Evolutionary conservation across 2,329 filamentous ascomycete species (phyloP).

Genomic region (Penicillium decumbens): DNA sequence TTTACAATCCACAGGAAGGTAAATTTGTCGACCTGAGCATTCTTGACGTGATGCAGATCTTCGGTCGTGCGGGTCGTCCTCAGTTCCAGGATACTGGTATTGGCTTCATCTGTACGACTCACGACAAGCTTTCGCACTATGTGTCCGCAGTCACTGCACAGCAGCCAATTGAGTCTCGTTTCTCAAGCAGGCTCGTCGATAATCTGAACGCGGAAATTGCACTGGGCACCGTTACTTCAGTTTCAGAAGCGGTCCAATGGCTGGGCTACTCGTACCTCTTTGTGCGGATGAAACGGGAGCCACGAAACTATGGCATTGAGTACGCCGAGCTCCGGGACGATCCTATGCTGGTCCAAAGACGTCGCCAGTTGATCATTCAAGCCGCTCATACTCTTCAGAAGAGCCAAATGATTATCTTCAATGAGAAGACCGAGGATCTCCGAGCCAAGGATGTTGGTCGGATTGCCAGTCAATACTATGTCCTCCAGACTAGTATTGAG

Average conservation of each 20-base stretch:
- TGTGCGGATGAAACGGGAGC: constrained; percentile 91
- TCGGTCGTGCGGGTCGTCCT: constrained; percentile 93
- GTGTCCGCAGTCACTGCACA: constrained; percentile 90
- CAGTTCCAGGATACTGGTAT: constrained; percentile 98
- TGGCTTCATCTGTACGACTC: constrained; percentile 94
- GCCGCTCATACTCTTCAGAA: constrained; percentile 82
- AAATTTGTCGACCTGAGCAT: constrained; percentile 97
- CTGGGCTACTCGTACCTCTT: constrained; percentile 97
- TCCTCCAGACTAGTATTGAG: constrained; percentile 86
- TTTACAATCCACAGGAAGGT: constrained; percentile 93
- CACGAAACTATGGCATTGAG: constrained; percentile 88
- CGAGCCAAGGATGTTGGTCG: constrained; percentile 91
- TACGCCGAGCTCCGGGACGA: constrained; percentile 88
- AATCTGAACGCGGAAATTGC: constrained; percentile 95
- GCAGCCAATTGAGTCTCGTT: constrained; percentile 94
- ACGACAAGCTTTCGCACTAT: constrained; percentile 90
- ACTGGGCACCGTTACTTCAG: constrained; percentile 88
- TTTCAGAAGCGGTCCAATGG: constrained; percentile 92
- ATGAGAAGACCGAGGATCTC: constrained; percentile 87
- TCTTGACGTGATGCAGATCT: constrained; percentile 94
- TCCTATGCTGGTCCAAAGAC: constrained; percentile 76
- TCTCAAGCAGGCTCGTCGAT: constrained; percentile 88
- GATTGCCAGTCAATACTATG: constrained; percentile 96
- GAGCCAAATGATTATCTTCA: constrained; percentile 99
- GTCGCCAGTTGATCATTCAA: constrained; percentile 79